Conservation (phyloP, 768 basidiomycete species). For the Paxillus involutus region DNA sequence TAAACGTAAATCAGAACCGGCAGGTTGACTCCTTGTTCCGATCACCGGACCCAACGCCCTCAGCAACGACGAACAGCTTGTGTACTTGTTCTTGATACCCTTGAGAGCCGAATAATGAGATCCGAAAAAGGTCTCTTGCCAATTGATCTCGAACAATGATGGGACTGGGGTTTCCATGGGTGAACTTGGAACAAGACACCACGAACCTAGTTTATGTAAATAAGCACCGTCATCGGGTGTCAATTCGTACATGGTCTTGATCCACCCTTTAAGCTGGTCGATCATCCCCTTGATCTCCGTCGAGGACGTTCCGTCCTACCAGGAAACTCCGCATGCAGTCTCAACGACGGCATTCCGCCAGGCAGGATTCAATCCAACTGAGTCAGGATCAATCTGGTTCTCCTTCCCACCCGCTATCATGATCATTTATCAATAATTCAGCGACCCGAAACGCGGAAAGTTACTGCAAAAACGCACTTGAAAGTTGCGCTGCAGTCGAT, state of each 20-base stretch:
- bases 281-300: too few species aligned
- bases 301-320: too few species aligned
- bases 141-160: slow-evolving; percentile 30
- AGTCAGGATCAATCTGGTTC: too few species aligned
- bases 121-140: slow-evolving; percentile 9
- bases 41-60: slow-evolving; percentile 51
- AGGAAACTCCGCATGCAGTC: too few species aligned
- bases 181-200: not conserved
- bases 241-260: slow-evolving; percentile 23
- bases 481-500: too few species aligned
- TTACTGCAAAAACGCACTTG: too few species aligned
- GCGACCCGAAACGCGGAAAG: too few species aligned
- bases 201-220: slow-evolving; percentile 49
- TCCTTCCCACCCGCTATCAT: too few species aligned
- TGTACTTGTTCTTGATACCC: slow-evolving; percentile 40
- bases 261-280: slow-evolving; percentile 7
- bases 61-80: slow-evolving; percentile 43
- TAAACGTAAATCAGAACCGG: too few species aligned
- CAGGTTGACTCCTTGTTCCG: slow-evolving; percentile 35
- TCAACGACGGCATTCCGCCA: too few species aligned
- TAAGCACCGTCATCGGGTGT: slow-evolving; percentile 44
- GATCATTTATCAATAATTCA: too few species aligned
- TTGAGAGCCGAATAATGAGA: slow-evolving; percentile 40
- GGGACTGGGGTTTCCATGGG: slow-evolving; percentile 29
- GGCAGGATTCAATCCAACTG: too few species aligned